Conservation (phyloP, 2,329 filamentous ascomycete species). For the Thielaviopsis euricoi region DNA sequence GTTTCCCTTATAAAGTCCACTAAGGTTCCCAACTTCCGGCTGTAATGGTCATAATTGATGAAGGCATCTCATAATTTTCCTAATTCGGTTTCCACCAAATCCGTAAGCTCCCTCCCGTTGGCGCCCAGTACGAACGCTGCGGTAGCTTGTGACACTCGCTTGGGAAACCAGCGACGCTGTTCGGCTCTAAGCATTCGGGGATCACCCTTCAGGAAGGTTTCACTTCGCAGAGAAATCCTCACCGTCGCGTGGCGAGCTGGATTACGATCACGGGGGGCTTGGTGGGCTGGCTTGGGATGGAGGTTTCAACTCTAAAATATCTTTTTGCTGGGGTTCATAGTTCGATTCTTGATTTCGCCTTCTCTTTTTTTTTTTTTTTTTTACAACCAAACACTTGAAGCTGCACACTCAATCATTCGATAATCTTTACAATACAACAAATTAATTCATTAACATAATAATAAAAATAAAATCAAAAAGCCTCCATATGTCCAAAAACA, state of each 20-base stretch:
- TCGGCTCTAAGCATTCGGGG: slow-evolving; percentile 49
- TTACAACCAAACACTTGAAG: too few relatives aligned
- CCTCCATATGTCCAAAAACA: background rate
- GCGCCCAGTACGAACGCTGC: slow-evolving; percentile 54
- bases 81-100: slow-evolving; percentile 33
- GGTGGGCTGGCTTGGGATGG: slow-evolving; percentile 39
- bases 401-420: too few relatives aligned
- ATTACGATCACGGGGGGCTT: slow-evolving; percentile 48
- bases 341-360: slow-evolving; percentile 11
- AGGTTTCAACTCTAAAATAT: slow-evolving; percentile 28
- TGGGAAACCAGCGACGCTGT: slow-evolving; percentile 50
- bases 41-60: slow-evolving; percentile 46
- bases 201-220: slow-evolving; percentile 53
- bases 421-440: too few relatives aligned
- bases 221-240: slow-evolving; percentile 57
- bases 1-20: background rate
- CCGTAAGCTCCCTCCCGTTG: slow-evolving; percentile 37
- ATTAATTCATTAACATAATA: background rate
- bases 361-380: slow-evolving; percentile 12
- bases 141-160: slow-evolving; percentile 46
- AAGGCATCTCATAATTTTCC: slow-evolving; percentile 38
- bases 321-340: slow-evolving; percentile 5
- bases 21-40: slow-evolving; percentile 20
- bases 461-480: slow-evolving; percentile 3
- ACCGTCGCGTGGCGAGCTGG: slow-evolving; percentile 55